Percentiles rank a stretch among this genome's conserved stretches.
Evolutionary conservation across 768 basidiomycete genomes (phyloP).

Genomic region (Nidula microcarpa): DNA sequence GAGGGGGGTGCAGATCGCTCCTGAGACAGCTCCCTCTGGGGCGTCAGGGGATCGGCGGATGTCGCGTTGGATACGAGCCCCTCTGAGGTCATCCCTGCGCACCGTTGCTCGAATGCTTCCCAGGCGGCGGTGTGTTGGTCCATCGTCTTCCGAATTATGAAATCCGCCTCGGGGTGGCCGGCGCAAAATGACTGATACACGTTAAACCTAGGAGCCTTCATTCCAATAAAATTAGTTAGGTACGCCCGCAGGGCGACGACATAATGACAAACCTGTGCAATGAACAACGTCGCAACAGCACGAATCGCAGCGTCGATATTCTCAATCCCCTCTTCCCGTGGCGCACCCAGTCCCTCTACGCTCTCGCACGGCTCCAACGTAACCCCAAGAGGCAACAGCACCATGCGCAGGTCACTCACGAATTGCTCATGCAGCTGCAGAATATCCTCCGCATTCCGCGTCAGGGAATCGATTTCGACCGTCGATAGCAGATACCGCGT

Average conservation of each 20-base stretch:
- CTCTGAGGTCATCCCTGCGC: constrained; percentile 50
- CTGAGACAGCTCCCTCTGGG: constrained; percentile 1
- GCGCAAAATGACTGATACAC: constrained; percentile 87
- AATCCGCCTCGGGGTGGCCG: constrained; percentile 78
- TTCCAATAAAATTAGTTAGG: constrained; percentile 2
- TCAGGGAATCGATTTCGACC: constrained; percentile 53
- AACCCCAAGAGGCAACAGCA: constrained; percentile 51
- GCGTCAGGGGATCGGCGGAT: constrained; percentile 3
- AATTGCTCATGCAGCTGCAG: constrained; percentile 69
- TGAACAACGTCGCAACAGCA: constrained; percentile 52
- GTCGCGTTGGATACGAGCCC: constrained; percentile 20
- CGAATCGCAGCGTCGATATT: constrained; percentile 44
- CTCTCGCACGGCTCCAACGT: constrained; percentile 21
- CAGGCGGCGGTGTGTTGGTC: constrained; percentile 69
- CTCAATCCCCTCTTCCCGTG: constrained; percentile 14
- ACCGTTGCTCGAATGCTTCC: constrained; percentile 80
- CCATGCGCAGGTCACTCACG: constrained; percentile 47
- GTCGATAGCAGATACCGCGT: constrained; percentile 53
- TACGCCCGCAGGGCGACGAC: constrained; percentile 1
- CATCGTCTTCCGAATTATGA: constrained; percentile 65
- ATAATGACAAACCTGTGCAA: constrained; percentile 43
- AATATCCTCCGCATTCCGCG: constrained; percentile 67
- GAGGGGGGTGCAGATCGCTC: constrained; percentile 7
- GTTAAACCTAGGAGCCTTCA: constrained; percentile 68
- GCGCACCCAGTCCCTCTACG: constrained; percentile 4